Conservation (phyloP, 202 grass and related monocot genomes). For the Setaria viridis region DNA sequence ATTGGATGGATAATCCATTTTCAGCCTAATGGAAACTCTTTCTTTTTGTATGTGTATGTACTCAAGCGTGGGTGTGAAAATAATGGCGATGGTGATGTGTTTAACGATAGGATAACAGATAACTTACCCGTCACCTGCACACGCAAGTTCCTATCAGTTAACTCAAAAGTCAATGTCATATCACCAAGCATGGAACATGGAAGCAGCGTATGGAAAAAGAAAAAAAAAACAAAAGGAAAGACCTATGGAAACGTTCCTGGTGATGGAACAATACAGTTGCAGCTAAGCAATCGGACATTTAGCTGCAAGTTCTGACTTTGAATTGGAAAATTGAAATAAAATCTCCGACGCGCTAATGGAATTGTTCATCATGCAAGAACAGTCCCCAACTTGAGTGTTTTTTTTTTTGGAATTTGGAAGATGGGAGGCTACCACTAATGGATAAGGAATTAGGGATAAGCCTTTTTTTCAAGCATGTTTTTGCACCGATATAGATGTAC, state of each 20-base stretch:
- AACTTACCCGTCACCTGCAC: background rate
- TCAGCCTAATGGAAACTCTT: background rate
- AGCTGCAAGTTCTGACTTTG: constrained; percentile 14
- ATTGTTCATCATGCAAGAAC: background rate
- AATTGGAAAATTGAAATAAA: background rate
- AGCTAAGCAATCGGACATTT: background rate
- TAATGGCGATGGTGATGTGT: background rate
- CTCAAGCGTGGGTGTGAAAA: background rate
- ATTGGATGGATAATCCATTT: background rate
- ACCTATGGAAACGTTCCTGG: background rate
- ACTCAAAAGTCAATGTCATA: constrained; percentile 6
- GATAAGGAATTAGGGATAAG: background rate
- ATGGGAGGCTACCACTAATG: background rate
- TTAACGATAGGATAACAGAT: background rate
- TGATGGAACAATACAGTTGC: background rate
- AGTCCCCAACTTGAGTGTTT: background rate
- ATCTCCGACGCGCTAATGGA: background rate
- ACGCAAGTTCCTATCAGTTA: background rate
- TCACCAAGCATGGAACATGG: background rate
- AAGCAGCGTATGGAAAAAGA: background rate
- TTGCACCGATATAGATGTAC: background rate
- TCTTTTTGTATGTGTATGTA: background rate
- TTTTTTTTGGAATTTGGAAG: background rate
- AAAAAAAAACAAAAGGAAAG: background rate
- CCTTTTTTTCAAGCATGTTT: background rate